Evolutionary conservation across 2,329 filamentous ascomycete species (phyloP).

Genomic region (Fusarium tupiense): DNA sequence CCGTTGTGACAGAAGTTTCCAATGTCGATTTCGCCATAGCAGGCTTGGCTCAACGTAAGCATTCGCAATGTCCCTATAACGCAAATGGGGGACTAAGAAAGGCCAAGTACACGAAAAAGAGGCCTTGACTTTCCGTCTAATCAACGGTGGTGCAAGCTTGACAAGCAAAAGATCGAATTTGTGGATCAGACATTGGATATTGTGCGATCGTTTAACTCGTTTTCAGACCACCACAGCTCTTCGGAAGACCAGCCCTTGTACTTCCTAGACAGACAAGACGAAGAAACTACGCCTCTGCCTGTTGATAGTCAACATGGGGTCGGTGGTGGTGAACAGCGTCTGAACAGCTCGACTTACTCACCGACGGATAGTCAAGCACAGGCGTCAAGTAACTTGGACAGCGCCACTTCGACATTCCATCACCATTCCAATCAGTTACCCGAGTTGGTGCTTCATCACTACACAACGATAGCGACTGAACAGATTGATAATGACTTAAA

Average conservation of each 20-base stretch:
- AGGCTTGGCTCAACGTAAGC: neutral
- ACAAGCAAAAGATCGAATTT: neutral
- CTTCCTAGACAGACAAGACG: neutral
- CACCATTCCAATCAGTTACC: neutral
- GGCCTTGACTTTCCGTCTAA: neutral
- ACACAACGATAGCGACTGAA: neutral
- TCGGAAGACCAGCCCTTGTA: neutral
- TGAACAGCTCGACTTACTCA: neutral
- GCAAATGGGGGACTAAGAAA: neutral
- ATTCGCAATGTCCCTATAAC: neutral
- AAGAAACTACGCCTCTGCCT: neutral
- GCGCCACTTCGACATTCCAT: neutral
- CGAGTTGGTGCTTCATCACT: neutral
- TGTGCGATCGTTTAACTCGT: neutral
- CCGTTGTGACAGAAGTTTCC: neutral
- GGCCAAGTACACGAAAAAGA: neutral
- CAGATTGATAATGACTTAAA: rapidly evolving
- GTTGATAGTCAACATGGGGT: rapidly evolving
- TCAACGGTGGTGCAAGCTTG: neutral
- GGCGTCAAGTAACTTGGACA: too few species aligned
- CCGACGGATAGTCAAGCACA: neutral
- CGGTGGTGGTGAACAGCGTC: too few species aligned
- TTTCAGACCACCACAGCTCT: neutral
- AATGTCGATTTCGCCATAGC: neutral
- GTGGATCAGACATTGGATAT: neutral